Conservation (phyloP, 495 filamentous ascomycete species). For the Hamigera avellanea region DNA sequence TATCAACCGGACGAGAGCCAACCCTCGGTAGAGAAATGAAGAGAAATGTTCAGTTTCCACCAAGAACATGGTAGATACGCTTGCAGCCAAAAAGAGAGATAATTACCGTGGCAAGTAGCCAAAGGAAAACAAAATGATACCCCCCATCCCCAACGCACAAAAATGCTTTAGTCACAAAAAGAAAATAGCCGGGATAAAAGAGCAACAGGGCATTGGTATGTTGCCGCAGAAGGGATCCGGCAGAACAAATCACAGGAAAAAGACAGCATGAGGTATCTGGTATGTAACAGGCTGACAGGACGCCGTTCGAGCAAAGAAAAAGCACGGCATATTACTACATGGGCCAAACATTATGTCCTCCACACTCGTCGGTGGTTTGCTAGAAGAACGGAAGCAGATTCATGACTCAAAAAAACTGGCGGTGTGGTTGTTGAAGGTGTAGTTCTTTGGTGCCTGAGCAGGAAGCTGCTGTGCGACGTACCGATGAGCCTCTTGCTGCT, state of each 20-base stretch:
- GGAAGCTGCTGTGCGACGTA: slow-evolving; percentile 29
- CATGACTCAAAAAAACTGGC: slow-evolving; percentile 23
- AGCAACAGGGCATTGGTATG: too few species aligned
- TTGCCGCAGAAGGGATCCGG: background rate
- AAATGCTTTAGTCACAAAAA: too few species aligned
- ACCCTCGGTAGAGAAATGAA: background rate
- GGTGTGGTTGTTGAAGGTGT: slow-evolving; percentile 33
- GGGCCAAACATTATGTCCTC: too few species aligned
- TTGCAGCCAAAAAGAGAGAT: slow-evolving; percentile 1
- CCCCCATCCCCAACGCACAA: too few species aligned
- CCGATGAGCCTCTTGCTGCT: slow-evolving; percentile 28
- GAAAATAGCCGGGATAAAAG: too few species aligned
- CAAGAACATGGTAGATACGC: background rate
- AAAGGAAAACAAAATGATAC: background rate
- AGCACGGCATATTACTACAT: too few species aligned
- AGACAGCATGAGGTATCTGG: background rate
- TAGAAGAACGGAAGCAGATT: background rate
- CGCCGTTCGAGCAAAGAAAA: too few species aligned
- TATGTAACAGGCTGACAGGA: background rate
- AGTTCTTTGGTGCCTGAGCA: slow-evolving; percentile 30
- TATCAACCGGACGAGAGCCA: background rate
- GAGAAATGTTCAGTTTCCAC: too few species aligned
- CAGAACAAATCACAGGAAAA: background rate
- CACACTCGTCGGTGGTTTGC: too few species aligned
- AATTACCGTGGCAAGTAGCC: slow-evolving; percentile 6